Evolutionary conservation across 495 filamentous ascomycete species (phyloP).

Genomic region (Xylaria longipes): DNA sequence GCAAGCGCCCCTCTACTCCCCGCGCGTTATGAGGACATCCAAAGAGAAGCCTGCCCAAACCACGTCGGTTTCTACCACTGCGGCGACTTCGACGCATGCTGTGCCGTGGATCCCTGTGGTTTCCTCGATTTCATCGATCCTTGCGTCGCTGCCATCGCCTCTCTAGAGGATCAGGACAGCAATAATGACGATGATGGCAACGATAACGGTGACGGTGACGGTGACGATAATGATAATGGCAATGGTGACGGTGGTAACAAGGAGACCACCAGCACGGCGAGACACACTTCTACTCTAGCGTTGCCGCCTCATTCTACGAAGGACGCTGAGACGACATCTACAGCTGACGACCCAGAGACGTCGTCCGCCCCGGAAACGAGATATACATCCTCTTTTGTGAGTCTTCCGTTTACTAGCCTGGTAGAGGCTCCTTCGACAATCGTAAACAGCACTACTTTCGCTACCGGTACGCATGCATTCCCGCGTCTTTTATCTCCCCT

Average conservation of each 20-base stretch:
- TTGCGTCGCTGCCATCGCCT: conserved; percentile 3
- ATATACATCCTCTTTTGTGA: neutral
- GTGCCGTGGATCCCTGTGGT: conserved; percentile 32
- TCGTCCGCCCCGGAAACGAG: neutral
- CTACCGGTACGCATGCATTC: neutral
- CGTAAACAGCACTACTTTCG: neutral
- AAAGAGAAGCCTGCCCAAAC: conserved; percentile 12
- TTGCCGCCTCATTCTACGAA: neutral
- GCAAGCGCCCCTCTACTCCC: neutral
- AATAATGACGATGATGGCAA: neutral
- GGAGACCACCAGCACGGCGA: neutral
- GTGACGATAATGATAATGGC: too few relatives aligned
- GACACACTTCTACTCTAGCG: neutral
- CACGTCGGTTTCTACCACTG: conserved; percentile 31
- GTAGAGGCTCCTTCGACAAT: neutral
- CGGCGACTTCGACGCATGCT: conserved; percentile 32
- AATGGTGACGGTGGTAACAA: conserved; percentile 17
- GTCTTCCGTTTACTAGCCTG: neutral
- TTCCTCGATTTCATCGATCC: neutral
- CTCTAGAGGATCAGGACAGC: neutral
- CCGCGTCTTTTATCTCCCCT: neutral
- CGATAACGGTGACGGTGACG: conserved; percentile 4
- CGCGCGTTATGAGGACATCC: neutral
- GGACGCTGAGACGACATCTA: neutral
- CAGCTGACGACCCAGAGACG: neutral